These are phyloP conservation scores for Elaphomyces granulatus DNA, from an alignment of 495 filamentous ascomycete species.

Conservation along the genomic window DNA sequence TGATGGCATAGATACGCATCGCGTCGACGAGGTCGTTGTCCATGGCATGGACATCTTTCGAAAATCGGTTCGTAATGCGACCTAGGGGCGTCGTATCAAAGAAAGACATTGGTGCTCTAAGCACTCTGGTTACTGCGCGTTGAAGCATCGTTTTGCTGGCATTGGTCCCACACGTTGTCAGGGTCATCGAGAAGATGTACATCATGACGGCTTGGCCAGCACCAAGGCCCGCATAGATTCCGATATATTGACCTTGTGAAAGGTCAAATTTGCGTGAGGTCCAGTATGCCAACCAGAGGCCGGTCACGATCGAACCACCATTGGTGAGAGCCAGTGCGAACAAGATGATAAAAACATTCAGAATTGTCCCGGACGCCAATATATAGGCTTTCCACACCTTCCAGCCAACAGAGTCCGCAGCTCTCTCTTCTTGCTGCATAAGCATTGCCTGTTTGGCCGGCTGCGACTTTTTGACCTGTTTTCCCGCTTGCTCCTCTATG, in stretches of 20 bases:
- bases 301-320: slow-evolving; percentile 72
- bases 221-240: slow-evolving; percentile 69
- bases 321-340: slow-evolving; percentile 55
- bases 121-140: slow-evolving; percentile 61
- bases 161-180: slow-evolving; percentile 45
- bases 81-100: slow-evolving; percentile 95
- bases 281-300: slow-evolving; percentile 90
- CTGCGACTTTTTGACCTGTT: slow-evolving; percentile 41
- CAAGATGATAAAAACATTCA: slow-evolving; percentile 52
- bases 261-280: slow-evolving; percentile 52
- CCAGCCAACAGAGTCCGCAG: slow-evolving; percentile 70
- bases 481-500: slow-evolving; percentile 37
- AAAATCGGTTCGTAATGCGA: slow-evolving; percentile 95
- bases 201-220: slow-evolving; percentile 58
- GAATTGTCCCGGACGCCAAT: slow-evolving; percentile 58
- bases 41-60: slow-evolving; percentile 89
- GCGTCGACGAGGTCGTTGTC: slow-evolving; percentile 84
- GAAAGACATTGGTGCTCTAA: slow-evolving; percentile 91
- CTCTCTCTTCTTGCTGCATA: slow-evolving; percentile 87
- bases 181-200: slow-evolving; percentile 62
- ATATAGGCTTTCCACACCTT: slow-evolving; percentile 71
- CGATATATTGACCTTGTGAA: slow-evolving; percentile 60
- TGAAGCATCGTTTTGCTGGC: slow-evolving; percentile 73
- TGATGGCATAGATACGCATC: slow-evolving; percentile 87
- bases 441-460: slow-evolving; percentile 42